A percentile compares a stretch with the other conserved stretches of the same genome.
These are phyloP conservation scores for Cercophora samala DNA, from an alignment of 495 filamentous ascomycete genomes.

Conservation along the genomic window DNA sequence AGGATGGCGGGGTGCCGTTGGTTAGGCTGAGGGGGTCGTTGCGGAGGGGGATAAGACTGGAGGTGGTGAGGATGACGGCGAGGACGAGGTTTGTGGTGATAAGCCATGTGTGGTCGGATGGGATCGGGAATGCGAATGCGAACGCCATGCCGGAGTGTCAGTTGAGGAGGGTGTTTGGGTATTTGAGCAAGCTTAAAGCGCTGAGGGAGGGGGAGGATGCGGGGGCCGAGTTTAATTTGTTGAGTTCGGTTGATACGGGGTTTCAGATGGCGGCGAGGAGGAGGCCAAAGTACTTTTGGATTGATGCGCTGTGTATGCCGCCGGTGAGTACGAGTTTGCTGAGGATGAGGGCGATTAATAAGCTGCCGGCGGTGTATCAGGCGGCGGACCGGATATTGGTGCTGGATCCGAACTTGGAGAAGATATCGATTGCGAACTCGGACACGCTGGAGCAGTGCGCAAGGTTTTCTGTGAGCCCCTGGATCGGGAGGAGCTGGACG, in stretches of 20 bases:
- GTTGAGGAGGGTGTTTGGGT: slow-evolving; percentile 19
- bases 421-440: slow-evolving; percentile 17
- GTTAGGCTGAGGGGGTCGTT: slow-evolving; percentile 13
- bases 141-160: slow-evolving; percentile 28
- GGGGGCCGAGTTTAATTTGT: slow-evolving; percentile 14
- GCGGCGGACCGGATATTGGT: slow-evolving; percentile 25
- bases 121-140: slow-evolving; percentile 18
- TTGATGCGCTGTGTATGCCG: slow-evolving; percentile 29
- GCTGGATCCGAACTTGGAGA: slow-evolving; percentile 21
- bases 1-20: slow-evolving; percentile 24
- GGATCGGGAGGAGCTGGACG: slow-evolving; percentile 23
- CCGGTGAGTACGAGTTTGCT: slow-evolving; percentile 7
- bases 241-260: slow-evolving; percentile 21
- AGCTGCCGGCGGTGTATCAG: slow-evolving; percentile 23
- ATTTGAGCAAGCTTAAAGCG: slow-evolving; percentile 18
- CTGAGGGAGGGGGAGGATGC: slow-evolving; percentile 2
- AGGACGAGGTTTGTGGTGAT: slow-evolving; percentile 21
- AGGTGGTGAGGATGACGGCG: slow-evolving; percentile 19
- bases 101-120: slow-evolving; percentile 26
- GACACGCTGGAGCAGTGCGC: slow-evolving; percentile 23
- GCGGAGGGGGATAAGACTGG: slow-evolving; percentile 13
- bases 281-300: slow-evolving; percentile 25
- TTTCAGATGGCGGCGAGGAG: slow-evolving; percentile 16
- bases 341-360: slow-evolving; percentile 25
- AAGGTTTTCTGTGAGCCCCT: slow-evolving; percentile 23